A percentile compares a stretch with the other conserved stretches of the same genome.
Conservation (phyloP, 2,329 filamentous ascomycete genomes). For the Rhynchosporium agropyri region DNA sequence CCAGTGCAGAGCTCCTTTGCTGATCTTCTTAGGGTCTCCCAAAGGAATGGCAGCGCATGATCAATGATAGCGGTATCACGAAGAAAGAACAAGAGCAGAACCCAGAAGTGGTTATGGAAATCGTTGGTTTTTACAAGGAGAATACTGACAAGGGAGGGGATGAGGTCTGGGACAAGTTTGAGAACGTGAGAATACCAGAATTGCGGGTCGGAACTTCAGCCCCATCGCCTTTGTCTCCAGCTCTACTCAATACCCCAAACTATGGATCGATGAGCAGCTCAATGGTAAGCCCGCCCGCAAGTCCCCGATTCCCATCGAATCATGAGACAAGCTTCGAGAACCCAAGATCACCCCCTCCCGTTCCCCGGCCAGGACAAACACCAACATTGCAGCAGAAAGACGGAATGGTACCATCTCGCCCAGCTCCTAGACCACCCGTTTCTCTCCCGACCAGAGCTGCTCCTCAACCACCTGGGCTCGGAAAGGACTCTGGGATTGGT, state of each 20-base stretch:
- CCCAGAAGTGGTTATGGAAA: constrained; percentile 92
- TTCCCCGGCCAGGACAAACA: constrained; percentile 57
- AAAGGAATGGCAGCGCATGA: constrained; percentile 95
- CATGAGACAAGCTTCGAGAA: constrained; percentile 97
- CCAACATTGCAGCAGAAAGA: constrained; percentile 52
- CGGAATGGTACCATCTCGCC: constrained; percentile 74
- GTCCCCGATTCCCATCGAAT: constrained; percentile 86
- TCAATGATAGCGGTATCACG: constrained; percentile 94
- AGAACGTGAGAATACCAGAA: constrained; percentile 71
- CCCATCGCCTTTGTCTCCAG: constrained; percentile 36
- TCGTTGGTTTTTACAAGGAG: constrained; percentile 96
- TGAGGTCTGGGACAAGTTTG: constrained; percentile 95
- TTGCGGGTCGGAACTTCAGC: constrained; percentile 47
- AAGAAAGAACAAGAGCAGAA: constrained; percentile 96
- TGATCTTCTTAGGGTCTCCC: constrained; percentile 71
- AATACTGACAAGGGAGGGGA: constrained; percentile 75
- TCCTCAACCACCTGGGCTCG: constrained; percentile 57
- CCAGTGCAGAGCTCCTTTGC: constrained; percentile 36
- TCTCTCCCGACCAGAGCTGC: constrained; percentile 63
- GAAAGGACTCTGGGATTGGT: constrained; percentile 66
- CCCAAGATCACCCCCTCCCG: constrained; percentile 86
- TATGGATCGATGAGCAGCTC: constrained; percentile 68
- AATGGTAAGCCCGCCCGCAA: constrained; percentile 76
- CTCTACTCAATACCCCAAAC: constrained; percentile 54
- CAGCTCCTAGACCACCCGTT: constrained; percentile 84